phyloP scores from a whole-genome alignment of 306 rosid genomes.

The Clitoria ternatea region DNA sequence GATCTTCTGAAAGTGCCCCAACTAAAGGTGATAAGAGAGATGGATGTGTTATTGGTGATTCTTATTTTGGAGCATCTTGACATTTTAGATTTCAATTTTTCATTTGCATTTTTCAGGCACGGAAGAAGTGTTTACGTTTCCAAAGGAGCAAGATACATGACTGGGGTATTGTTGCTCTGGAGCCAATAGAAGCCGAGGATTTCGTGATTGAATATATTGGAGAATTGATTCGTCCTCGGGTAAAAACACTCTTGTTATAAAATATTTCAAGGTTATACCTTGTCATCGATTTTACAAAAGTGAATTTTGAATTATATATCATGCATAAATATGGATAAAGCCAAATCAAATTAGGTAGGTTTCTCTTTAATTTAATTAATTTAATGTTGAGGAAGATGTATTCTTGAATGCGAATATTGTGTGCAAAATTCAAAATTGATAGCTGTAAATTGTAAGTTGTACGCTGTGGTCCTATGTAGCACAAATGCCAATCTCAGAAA shows the following conservation, averaged over 20 bases:
- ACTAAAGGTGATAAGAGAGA: constrained; percentile 61
- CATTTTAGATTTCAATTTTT: background rate
- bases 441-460: too few species aligned
- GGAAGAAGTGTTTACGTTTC: constrained; percentile 80
- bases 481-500: too few species aligned
- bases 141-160: constrained; percentile 97
- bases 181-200: constrained; percentile 95
- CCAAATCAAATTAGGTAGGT: background rate
- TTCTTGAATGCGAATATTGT: too few species aligned
- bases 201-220: constrained; percentile 96
- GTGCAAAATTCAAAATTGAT: too few species aligned
- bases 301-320: constrained; percentile 2
- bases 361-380: background rate
- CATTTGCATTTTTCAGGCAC: constrained; percentile 52
- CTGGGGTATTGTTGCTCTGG: constrained; percentile 97
- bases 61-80: constrained; percentile 15
- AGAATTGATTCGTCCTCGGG: constrained; percentile 93
- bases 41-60: constrained; percentile 8
- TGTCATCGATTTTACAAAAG: background rate
- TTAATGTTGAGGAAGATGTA: background rate
- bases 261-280: background rate
- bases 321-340: background rate
- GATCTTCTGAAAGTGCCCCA: constrained; percentile 96
- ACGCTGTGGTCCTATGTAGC: too few species aligned
- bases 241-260: constrained; percentile 22